phyloP scores from a whole-genome alignment of 345 rosid species.

The Lumnitzera littorea region DNA sequence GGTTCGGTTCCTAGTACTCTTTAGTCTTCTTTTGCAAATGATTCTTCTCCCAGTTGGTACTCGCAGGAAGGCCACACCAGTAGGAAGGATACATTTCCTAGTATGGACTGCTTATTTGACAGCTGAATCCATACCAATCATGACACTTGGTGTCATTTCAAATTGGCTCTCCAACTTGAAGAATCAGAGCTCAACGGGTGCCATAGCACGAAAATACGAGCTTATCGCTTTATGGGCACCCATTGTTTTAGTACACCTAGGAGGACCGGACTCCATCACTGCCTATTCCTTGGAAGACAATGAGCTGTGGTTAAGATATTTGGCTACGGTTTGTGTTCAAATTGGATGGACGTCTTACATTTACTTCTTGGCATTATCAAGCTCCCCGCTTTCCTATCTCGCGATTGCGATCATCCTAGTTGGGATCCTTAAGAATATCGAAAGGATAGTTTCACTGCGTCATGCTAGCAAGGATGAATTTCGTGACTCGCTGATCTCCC shows the following conservation, averaged over 20 bases:
- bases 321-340: slow-evolving; percentile 11
- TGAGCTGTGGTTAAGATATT: slow-evolving; percentile 22
- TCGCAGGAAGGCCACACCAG: slow-evolving; percentile 8
- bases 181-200: neutral
- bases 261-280: slow-evolving; percentile 14
- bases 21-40: slow-evolving; percentile 18
- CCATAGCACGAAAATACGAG: neutral
- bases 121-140: slow-evolving; percentile 20
- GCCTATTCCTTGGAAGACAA: too few species aligned
- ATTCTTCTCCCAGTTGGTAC: slow-evolving; percentile 8
- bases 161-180: neutral
- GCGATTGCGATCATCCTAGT: slow-evolving; percentile 19
- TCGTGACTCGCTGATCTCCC: slow-evolving; percentile 15
- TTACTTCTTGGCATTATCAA: slow-evolving; percentile 16
- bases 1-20: slow-evolving; percentile 9
- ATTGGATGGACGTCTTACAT: slow-evolving; percentile 22
- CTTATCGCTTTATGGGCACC: slow-evolving; percentile 25
- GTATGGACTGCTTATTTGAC: slow-evolving; percentile 22
- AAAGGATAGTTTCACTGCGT: slow-evolving; percentile 28
- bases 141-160: slow-evolving; percentile 20
- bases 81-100: neutral
- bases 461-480: slow-evolving; percentile 31
- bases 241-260: slow-evolving; percentile 23
- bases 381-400: slow-evolving; percentile 10
- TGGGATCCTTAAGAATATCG: slow-evolving; percentile 35